phyloP scores from a whole-genome alignment of 164 flowering plant species.

The Stephania cephalantha region DNA sequence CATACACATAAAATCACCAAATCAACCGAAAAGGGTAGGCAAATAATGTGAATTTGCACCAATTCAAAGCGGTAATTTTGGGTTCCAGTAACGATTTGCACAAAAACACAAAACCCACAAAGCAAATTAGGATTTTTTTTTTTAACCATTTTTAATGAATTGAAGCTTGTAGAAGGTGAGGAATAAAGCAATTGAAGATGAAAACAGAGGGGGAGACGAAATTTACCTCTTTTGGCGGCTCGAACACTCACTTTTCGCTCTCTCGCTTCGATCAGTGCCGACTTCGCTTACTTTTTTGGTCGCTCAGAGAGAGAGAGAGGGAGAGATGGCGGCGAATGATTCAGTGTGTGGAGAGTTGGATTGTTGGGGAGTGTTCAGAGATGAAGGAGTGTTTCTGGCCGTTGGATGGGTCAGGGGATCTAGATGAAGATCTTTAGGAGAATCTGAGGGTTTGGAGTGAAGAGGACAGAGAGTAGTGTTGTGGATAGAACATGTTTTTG shows the following conservation, averaged over 20 bases:
- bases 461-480: neutral
- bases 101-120: neutral
- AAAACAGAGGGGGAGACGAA: neutral
- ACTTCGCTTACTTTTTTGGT: neutral
- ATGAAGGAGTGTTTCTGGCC: neutral
- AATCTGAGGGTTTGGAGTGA: neutral
- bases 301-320: neutral
- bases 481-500: neutral
- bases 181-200: neutral
- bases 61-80: neutral
- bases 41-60: neutral
- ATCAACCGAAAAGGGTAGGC: neutral
- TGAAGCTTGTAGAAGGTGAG: neutral
- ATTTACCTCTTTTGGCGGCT: neutral
- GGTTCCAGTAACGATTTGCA: conserved; percentile 1
- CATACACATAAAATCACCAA: neutral
- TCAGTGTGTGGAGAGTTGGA: neutral
- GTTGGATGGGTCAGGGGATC: neutral
- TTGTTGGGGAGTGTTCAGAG: neutral
- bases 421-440: too few species aligned
- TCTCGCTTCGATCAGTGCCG: neutral
- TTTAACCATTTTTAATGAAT: neutral
- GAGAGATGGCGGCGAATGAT: neutral
- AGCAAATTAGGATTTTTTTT: neutral
- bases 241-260: neutral